Conservation (phyloP, 495 filamentous ascomycete species). For the Tuber brumale region DNA sequence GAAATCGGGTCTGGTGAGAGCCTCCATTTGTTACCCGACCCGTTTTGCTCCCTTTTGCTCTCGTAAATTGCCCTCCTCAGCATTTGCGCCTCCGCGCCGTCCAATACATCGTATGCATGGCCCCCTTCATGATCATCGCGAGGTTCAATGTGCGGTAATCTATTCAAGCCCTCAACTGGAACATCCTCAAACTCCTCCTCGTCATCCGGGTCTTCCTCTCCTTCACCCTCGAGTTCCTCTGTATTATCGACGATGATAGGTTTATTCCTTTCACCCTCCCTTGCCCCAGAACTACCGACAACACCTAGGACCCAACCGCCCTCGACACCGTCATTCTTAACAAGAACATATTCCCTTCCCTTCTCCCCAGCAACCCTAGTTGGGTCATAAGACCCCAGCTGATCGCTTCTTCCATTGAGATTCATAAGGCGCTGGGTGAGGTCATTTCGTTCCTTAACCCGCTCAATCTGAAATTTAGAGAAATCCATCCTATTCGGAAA, state of each 20-base stretch:
- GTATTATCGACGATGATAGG: conserved; percentile 85
- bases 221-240: conserved; percentile 55
- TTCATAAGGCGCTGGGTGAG: conserved; percentile 95
- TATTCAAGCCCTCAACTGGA: conserved; percentile 85
- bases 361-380: conserved; percentile 77
- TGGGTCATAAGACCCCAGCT: conserved; percentile 43
- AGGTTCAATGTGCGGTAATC: conserved; percentile 60
- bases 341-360: conserved; percentile 86
- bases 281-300: conserved; percentile 65
- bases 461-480: conserved; percentile 89
- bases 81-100: conserved; percentile 44
- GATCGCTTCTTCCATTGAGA: conserved; percentile 79
- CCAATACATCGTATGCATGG: conserved; percentile 34
- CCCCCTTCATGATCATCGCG: conserved; percentile 7
- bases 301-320: conserved; percentile 97
- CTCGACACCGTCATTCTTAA: conserved; percentile 89
- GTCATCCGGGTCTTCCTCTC: conserved; percentile 55
- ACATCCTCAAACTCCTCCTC: conserved; percentile 88
- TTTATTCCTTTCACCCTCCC: conserved; percentile 63
- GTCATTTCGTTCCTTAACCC: conserved; percentile 83
- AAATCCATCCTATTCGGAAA: conserved; percentile 98
- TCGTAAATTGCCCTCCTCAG: conserved; percentile 47
- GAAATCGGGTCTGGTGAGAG: neutral
- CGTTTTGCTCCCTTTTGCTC: conserved; percentile 36
- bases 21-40: conserved; percentile 3